Evolutionary conservation across 331 rosid genomes (phyloP).

Genomic region (Quercus phellos): DNA sequence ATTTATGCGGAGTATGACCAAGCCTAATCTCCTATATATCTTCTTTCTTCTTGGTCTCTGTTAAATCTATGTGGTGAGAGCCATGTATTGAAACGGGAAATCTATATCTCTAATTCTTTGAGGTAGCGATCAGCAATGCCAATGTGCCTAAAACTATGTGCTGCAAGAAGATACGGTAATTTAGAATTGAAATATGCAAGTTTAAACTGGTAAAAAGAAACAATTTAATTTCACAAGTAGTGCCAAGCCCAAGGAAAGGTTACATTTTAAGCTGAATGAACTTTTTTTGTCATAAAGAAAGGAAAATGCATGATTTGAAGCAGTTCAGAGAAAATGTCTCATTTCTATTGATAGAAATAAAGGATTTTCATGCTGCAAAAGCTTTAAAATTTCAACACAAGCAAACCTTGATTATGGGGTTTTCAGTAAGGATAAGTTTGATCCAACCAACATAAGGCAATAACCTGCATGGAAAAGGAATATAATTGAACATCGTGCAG

Average conservation of each 20-base stretch:
- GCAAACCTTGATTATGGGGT: slow-evolving; percentile 54
- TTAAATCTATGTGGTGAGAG: neutral
- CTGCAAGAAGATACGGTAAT: slow-evolving; percentile 32
- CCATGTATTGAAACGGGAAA: neutral
- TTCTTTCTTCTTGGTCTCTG: neutral
- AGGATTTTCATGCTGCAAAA: neutral
- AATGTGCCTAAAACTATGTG: slow-evolving; percentile 41
- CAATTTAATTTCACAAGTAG: neutral
- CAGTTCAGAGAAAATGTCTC: neutral
- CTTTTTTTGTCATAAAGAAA: neutral
- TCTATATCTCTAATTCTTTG: slow-evolving; percentile 26
- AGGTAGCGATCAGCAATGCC: slow-evolving; percentile 38
- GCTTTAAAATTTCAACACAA: neutral
- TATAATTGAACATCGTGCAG: neutral
- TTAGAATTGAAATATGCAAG: neutral
- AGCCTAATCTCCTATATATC: neutral
- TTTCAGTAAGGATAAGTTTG: slow-evolving; percentile 51
- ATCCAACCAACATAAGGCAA: slow-evolving; percentile 52
- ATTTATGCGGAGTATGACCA: neutral
- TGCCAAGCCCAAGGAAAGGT: neutral
- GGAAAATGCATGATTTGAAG: neutral
- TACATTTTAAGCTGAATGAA: neutral
- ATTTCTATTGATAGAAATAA: neutral
- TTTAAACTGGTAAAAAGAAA: neutral
- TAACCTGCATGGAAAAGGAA: slow-evolving; percentile 33